phyloP scores from a whole-genome alignment of 768 basidiomycete genomes.

The Amanita jacksonii region DNA sequence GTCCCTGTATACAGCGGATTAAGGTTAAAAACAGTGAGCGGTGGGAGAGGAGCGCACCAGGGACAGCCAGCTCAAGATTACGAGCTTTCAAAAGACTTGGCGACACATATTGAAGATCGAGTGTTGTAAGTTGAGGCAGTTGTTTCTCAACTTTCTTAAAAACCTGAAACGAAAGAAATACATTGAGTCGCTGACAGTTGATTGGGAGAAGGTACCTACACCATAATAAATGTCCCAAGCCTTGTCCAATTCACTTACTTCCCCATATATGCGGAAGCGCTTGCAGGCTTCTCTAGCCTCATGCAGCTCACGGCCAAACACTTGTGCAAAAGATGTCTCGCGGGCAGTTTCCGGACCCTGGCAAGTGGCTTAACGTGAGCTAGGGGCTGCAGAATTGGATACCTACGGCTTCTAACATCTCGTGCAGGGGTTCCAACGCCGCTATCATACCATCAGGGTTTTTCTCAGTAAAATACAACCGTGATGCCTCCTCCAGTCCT shows the following conservation, averaged over 20 bases:
- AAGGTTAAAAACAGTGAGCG: too few relatives aligned
- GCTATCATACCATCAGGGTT: constrained; percentile 97
- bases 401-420: constrained; percentile 77
- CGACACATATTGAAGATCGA: constrained; percentile 97
- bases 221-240: constrained; percentile 99
- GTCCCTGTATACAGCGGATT: too few relatives aligned
- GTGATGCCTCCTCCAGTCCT: constrained; percentile 93
- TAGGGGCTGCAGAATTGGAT: background rate
- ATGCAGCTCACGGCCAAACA: constrained; percentile 84
- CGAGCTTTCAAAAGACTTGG: constrained; percentile 83
- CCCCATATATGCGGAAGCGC: constrained; percentile 78
- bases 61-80: constrained; percentile 91
- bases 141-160: constrained; percentile 97
- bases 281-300: constrained; percentile 90
- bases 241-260: constrained; percentile 84
- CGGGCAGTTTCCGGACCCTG: constrained; percentile 91
- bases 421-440: constrained; percentile 84
- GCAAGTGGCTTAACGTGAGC: constrained; percentile 4
- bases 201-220: constrained; percentile 31
- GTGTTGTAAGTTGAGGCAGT: constrained; percentile 74
- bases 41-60: too few relatives aligned
- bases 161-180: constrained; percentile 41
- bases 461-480: constrained; percentile 93
- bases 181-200: background rate
- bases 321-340: constrained; percentile 91